Evolutionary conservation across 2,329 filamentous ascomycete species (phyloP).

Genomic region (Bipolaris cookei): DNA sequence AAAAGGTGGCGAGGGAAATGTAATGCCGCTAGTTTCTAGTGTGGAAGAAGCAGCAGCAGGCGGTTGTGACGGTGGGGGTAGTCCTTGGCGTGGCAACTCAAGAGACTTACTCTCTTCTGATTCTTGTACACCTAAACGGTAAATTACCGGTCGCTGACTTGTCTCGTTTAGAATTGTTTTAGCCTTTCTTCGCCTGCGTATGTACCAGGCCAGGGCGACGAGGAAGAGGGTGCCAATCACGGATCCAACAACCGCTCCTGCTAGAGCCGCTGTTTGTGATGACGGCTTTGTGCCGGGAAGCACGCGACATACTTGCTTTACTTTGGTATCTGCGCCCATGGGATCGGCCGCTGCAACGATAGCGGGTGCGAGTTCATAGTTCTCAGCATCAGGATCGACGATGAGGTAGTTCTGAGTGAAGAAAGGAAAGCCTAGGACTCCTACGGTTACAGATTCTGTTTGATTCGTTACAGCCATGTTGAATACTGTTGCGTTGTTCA

Average conservation of each 20-base stretch:
- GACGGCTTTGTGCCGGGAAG: slow-evolving; percentile 13
- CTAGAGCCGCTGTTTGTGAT: slow-evolving; percentile 12
- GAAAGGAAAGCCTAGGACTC: slow-evolving; percentile 23
- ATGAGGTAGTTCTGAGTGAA: slow-evolving; percentile 31
- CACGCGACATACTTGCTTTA: slow-evolving; percentile 24
- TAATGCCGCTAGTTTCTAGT: slow-evolving; percentile 4
- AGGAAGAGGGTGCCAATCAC: slow-evolving; percentile 17
- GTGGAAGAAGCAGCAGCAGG: slow-evolving; percentile 1
- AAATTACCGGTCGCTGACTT: slow-evolving; percentile 10
- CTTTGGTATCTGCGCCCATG: slow-evolving; percentile 19
- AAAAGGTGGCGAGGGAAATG: slow-evolving; percentile 13
- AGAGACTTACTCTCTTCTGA: slow-evolving; percentile 17
- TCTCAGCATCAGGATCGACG: slow-evolving; percentile 25
- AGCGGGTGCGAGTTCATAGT: slow-evolving; percentile 25
- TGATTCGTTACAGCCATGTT: slow-evolving; percentile 27
- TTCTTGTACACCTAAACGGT: slow-evolving; percentile 1
- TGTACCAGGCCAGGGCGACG: slow-evolving; percentile 11
- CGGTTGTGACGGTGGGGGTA: neutral
- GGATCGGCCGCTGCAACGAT: slow-evolving; percentile 21
- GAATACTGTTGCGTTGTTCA: slow-evolving; percentile 23
- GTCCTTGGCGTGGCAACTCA: slow-evolving; percentile 16
- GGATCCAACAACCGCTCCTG: slow-evolving; percentile 15
- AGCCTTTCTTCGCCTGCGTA: slow-evolving; percentile 13
- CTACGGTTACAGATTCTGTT: slow-evolving; percentile 13
- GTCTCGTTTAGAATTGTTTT: slow-evolving; percentile 3